phyloP scores from a whole-genome alignment of 768 basidiomycete genomes.

The Lentinula sp. region DNA sequence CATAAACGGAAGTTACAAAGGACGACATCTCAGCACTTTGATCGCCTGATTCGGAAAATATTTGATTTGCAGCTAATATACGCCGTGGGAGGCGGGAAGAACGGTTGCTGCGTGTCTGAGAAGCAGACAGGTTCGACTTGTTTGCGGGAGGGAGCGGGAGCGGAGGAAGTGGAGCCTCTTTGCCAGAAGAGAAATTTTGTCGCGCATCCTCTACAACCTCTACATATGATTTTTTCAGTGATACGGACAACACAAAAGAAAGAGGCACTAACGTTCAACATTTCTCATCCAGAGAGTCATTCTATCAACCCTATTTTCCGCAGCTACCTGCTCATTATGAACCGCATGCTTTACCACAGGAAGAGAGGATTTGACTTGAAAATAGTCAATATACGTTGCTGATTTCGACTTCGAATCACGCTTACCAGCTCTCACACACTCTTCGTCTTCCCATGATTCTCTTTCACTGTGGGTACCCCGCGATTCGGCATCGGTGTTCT shows the following conservation, averaged over 20 bases:
- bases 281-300: constrained; percentile 81
- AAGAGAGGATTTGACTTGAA: constrained; percentile 42
- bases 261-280: constrained; percentile 63
- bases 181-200: constrained; percentile 61
- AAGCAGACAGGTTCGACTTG: constrained; percentile 29
- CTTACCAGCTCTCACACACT: constrained; percentile 37
- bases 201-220: constrained; percentile 80
- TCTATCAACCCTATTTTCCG: constrained; percentile 53
- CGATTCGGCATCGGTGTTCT: constrained; percentile 20
- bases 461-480: constrained; percentile 18
- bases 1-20: constrained; percentile 22
- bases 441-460: constrained; percentile 48
- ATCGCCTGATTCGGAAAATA: constrained; percentile 45
- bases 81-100: constrained; percentile 57
- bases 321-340: constrained; percentile 45
- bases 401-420: not conserved
- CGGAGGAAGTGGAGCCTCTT: constrained; percentile 46
- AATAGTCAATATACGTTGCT: not conserved
- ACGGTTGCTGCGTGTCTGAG: constrained; percentile 33
- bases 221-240: constrained; percentile 22
- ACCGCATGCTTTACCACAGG: constrained; percentile 49
- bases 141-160: constrained; percentile 58
- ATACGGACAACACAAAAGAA: not conserved
- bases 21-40: constrained; percentile 26
- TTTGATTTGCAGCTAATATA: constrained; percentile 61